A percentile compares a stretch with the other conserved stretches of the same genome.
These are phyloP conservation scores for Solanum hybrid DNA, from an alignment of 305 asterid genomes.

Conservation along the genomic window DNA sequence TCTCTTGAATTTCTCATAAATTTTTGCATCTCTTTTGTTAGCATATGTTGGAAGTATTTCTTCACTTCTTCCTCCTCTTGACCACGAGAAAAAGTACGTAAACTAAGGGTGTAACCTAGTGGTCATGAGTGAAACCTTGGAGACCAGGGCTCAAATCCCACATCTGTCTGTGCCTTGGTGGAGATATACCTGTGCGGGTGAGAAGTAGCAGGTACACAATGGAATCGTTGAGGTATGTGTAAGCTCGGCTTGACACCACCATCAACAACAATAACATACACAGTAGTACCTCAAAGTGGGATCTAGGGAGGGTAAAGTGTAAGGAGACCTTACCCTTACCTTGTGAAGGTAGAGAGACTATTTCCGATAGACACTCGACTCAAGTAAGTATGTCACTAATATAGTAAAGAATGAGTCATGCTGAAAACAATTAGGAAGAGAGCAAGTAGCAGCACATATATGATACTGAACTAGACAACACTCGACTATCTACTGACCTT, in stretches of 20 bases:
- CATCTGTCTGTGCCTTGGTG: not conserved
- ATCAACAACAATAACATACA: not conserved
- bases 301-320: not conserved
- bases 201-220: not conserved
- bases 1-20: not conserved
- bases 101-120: not conserved
- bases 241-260: not conserved
- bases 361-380: not conserved
- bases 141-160: not conserved
- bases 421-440: not conserved
- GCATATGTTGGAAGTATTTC: not conserved
- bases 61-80: not conserved
- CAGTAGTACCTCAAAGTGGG: not conserved
- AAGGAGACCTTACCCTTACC: not conserved
- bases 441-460: not conserved
- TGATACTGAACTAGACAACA: not conserved
- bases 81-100: not conserved
- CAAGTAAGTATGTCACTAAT: not conserved
- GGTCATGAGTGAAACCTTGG: not conserved
- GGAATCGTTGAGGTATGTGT: not conserved
- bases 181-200: not conserved
- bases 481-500: not conserved
- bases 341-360: not conserved
- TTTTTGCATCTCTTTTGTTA: not conserved
- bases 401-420: not conserved